These are phyloP conservation scores for Lipomyces starkeyi DNA, from an alignment of 805 yeast genomes.

Conservation along the genomic window DNA sequence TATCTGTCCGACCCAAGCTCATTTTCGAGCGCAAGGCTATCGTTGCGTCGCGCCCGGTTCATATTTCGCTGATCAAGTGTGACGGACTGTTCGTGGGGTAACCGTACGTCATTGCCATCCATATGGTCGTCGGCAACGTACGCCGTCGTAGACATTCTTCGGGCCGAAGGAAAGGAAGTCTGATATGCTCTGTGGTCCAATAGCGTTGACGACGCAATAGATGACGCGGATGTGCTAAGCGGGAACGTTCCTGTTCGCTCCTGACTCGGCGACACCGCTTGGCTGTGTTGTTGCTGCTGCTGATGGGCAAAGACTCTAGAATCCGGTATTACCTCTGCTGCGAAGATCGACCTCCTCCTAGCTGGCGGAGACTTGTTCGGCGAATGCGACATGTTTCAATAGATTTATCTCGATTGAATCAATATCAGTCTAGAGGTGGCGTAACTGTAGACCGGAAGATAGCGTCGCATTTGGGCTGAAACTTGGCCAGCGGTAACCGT, in stretches of 20 bases:
- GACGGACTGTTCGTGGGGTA: constrained; percentile 4
- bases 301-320: constrained; percentile 20
- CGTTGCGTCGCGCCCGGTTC: constrained; percentile 20
- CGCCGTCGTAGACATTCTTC: constrained; percentile 12
- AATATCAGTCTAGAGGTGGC: not conserved
- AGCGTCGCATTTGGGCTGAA: not conserved
- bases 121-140: constrained; percentile 20
- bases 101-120: constrained; percentile 3
- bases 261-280: not conserved
- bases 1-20: constrained; percentile 7
- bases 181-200: constrained; percentile 31
- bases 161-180: constrained; percentile 9
- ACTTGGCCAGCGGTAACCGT: not conserved
- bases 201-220: constrained; percentile 28
- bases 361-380: constrained; percentile 10
- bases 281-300: constrained; percentile 17
- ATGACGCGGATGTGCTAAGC: constrained; percentile 18
- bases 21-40: constrained; percentile 20
- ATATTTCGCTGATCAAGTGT: constrained; percentile 22
- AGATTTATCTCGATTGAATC: not conserved
- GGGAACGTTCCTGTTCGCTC: not conserved
- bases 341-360: constrained; percentile 22
- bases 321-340: constrained; percentile 24
- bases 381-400: not conserved
- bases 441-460: not conserved